Conservation (phyloP, 164 flowering plant genomes). For the Macadamia integrifolia region DNA sequence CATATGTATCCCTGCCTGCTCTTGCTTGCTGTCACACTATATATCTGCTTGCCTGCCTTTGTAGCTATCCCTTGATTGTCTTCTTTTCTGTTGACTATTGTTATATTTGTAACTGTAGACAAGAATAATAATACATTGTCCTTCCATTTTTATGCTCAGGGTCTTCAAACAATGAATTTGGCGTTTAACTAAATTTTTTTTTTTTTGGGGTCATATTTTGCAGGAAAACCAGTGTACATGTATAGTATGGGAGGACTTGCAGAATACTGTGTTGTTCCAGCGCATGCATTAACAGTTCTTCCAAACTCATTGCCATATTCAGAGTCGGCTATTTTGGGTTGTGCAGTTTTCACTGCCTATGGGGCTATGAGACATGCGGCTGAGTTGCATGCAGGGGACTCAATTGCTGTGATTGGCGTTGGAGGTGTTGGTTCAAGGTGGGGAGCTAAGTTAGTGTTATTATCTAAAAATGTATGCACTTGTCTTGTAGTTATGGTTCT, state of each 20-base stretch:
- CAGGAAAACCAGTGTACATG: conserved; percentile 91
- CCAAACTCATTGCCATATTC: conserved; percentile 80
- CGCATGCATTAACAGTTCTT: conserved; percentile 66
- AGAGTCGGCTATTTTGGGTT: conserved; percentile 93
- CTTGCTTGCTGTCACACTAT: too few species aligned
- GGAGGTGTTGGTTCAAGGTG: conserved; percentile 99
- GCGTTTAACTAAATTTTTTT: too few species aligned
- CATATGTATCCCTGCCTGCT: too few species aligned
- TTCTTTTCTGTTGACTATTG: background rate
- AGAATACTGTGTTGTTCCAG: conserved; percentile 93
- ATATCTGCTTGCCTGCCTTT: background rate
- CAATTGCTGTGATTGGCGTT: conserved; percentile 92
- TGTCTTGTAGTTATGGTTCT: too few species aligned
- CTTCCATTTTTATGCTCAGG: background rate
- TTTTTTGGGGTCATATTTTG: conserved; percentile 9
- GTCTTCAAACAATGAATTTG: background rate
- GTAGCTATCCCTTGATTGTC: background rate
- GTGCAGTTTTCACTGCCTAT: conserved; percentile 97
- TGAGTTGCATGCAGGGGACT: conserved; percentile 84
- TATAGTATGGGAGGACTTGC: conserved; percentile 99
- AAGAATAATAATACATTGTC: too few species aligned
- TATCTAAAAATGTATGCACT: background rate
- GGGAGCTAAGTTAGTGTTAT: background rate
- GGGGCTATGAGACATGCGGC: conserved; percentile 99
- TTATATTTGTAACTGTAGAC: too few species aligned